Percentiles rank a stretch among this genome's conserved stretches.
Evolutionary conservation across 306 rosid species (phyloP).

Genomic region (Spatholobus suberectus): DNA sequence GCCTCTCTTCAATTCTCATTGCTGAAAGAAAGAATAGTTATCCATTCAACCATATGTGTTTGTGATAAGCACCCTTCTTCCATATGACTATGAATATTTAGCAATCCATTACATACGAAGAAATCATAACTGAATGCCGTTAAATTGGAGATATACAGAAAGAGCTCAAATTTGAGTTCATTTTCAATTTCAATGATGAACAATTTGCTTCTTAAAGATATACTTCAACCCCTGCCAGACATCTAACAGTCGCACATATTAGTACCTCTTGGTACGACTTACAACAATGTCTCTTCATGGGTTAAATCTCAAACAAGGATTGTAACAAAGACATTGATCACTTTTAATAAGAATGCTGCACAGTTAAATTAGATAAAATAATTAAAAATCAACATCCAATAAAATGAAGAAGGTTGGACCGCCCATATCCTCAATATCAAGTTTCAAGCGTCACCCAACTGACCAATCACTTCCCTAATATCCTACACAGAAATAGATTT

Average conservation of each 20-base stretch:
- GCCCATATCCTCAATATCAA: not conserved
- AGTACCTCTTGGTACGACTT: not conserved
- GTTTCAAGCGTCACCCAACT: not conserved
- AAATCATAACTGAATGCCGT: conserved; percentile 17
- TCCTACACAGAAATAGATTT: not conserved
- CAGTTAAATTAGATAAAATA: not conserved
- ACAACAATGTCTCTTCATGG: not conserved
- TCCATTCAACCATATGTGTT: not conserved
- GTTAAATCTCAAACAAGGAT: conserved; percentile 19
- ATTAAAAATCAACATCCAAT: conserved; percentile 7
- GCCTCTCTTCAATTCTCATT: conserved; percentile 44
- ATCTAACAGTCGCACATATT: conserved; percentile 8
- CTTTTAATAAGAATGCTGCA: not conserved
- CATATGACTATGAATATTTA: not conserved
- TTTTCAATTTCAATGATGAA: not conserved
- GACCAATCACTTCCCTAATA: not conserved
- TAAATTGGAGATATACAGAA: not conserved
- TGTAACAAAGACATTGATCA: not conserved
- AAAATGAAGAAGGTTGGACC: conserved; percentile 9
- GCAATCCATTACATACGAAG: not conserved
- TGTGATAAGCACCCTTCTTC: conserved; percentile 6
- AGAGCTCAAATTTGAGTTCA: conserved; percentile 1
- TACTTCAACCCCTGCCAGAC: not conserved
- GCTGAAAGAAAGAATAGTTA: conserved; percentile 52
- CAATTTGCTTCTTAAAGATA: not conserved